Evolutionary conservation across 108 stramenopile genomes (phyloP).

Genomic region (Pseudonitzschia delicatissima): DNA sequence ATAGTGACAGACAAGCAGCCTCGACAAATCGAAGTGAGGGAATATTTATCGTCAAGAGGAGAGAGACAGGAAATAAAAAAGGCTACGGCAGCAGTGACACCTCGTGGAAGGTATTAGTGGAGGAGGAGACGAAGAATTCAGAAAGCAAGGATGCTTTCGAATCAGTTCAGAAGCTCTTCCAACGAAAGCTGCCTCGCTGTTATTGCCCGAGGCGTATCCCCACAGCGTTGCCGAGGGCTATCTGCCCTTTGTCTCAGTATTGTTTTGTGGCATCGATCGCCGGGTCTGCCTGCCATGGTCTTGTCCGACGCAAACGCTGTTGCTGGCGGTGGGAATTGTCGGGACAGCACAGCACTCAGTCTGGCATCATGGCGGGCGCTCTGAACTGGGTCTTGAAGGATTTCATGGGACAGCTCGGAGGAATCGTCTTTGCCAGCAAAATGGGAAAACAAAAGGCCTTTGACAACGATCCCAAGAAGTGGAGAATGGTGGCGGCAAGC

Average conservation of each 20-base stretch:
- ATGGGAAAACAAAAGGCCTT: conserved; percentile 68
- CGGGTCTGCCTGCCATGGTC: conserved; percentile 82
- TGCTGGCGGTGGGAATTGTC: conserved; percentile 92
- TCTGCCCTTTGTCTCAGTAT: conserved; percentile 53
- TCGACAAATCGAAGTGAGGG: no score
- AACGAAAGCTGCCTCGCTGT: conserved; percentile 36
- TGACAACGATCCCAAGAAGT: conserved; percentile 88
- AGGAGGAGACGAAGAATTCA: no score
- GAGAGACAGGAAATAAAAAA: no score
- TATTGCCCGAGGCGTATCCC: conserved; percentile 82
- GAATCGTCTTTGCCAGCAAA: conserved; percentile 86
- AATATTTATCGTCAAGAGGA: no score
- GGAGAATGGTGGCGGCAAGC: conserved; percentile 88
- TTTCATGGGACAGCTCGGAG: conserved; percentile 91
- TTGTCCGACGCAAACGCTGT: conserved; percentile 86
- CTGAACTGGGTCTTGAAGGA: conserved; percentile 98
- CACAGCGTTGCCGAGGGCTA: conserved; percentile 73
- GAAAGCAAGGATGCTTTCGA: no score
- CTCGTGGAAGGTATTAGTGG: no score
- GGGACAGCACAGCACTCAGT: conserved; percentile 43
- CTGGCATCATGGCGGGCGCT: conserved; percentile 94
- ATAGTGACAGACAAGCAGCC: no score
- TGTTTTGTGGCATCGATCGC: conserved; percentile 64
- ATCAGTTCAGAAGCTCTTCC: not conserved
- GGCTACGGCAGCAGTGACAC: no score